These are phyloP conservation scores for Trametes pubescens DNA, from an alignment of 1,284 basidiomycete species.

Conservation along the genomic window DNA sequence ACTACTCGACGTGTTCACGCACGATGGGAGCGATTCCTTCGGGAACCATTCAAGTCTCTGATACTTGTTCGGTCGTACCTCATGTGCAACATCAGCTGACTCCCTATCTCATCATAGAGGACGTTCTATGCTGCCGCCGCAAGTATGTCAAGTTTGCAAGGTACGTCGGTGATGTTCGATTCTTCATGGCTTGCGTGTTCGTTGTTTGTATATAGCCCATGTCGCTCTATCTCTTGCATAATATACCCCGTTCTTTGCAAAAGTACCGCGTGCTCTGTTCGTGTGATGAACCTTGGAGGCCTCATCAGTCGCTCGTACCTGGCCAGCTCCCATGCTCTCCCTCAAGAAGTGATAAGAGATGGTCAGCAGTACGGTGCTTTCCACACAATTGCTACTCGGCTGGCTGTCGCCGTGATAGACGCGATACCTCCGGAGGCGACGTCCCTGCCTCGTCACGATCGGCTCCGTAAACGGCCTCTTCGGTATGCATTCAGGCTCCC, in stretches of 20 bases:
- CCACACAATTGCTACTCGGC: not conserved
- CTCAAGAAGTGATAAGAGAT: not conserved
- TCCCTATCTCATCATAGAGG: too few relatives aligned
- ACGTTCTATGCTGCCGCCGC: too few relatives aligned
- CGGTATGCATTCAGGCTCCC: constrained; percentile 7
- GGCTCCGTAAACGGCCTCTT: constrained; percentile 5
- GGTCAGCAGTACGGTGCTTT: not conserved
- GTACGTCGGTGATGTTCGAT: not conserved
- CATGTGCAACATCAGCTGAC: constrained; percentile 2
- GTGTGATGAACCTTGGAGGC: not conserved
- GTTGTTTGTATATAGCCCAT: not conserved
- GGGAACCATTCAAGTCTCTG: constrained; percentile 85
- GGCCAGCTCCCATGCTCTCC: not conserved
- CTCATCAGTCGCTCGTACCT: not conserved
- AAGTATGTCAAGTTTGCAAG: not conserved
- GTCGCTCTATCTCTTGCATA: not conserved
- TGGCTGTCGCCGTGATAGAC: constrained; percentile 16
- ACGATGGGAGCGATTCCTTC: constrained; percentile 66
- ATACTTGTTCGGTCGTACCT: constrained; percentile 34
- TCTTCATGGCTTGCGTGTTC: too few relatives aligned
- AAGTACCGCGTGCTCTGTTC: not conserved
- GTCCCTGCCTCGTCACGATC: constrained; percentile 15
- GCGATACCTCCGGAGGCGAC: constrained; percentile 7
- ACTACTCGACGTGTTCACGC: constrained; percentile 59
- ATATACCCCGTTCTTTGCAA: not conserved